These are phyloP conservation scores for Pulveroboletus sp. DNA, from an alignment of 768 basidiomycete species.

Conservation along the genomic window DNA sequence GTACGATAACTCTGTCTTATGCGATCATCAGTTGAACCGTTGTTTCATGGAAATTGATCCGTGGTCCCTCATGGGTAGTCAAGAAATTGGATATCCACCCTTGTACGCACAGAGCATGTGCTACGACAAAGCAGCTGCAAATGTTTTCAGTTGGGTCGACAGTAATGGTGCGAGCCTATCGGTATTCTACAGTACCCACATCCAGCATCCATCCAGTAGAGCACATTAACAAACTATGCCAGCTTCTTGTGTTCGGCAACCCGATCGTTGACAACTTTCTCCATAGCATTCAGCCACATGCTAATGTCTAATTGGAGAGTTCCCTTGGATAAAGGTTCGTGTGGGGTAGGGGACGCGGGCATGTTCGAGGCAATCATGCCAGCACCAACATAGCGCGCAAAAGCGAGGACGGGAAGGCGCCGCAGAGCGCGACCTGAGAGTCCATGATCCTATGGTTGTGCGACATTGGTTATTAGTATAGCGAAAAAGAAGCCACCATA, in stretches of 20 bases:
- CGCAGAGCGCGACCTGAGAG: constrained; percentile 92
- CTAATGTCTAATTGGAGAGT: constrained; percentile 40
- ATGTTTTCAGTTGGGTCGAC: neutral
- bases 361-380: constrained; percentile 29
- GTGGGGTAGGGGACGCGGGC: neutral
- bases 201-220: neutral
- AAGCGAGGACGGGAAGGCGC: constrained; percentile 89
- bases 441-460: constrained; percentile 48
- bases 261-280: constrained; percentile 61
- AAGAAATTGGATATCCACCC: constrained; percentile 4
- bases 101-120: neutral
- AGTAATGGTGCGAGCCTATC: neutral
- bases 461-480: neutral
- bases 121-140: neutral
- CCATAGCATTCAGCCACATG: constrained; percentile 83
- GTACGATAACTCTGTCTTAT: neutral
- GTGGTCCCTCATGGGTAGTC: neutral
- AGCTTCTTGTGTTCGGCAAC: constrained; percentile 49
- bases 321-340: constrained; percentile 2
- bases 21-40: constrained; percentile 20
- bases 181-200: neutral
- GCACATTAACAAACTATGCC: constrained; percentile 13
- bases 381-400: constrained; percentile 74
- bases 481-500: constrained; percentile 36
- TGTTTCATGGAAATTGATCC: constrained; percentile 15